Base-by-base conservation (phyloP, 306 rosid genomes). In the Prunus campanulata region DNA sequence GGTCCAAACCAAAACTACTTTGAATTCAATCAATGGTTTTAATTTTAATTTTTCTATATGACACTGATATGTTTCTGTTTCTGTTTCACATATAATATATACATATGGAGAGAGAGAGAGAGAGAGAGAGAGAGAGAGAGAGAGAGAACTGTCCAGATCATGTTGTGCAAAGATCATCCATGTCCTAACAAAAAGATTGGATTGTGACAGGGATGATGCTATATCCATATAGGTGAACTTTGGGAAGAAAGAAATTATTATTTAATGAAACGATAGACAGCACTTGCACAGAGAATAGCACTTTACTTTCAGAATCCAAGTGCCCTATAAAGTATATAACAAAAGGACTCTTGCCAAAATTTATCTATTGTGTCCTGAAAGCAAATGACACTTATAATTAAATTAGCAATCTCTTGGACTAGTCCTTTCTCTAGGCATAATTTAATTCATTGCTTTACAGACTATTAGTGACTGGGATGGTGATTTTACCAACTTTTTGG, bases 121-220 rank as follows among this genome's bases (percentile, higher is more conserved):
- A 24, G 25, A 24, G 42, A 6, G 42, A 5, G 20, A 20, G 20
- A 5, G 39, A 5, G 39, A 5, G 39, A 5, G 42, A 6, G 42
- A 6, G 42, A 6, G 44, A 39, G 44, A 7, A 4, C 44, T 39
- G 44, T 39, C 44, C 44, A 39, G 44, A 39, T 39, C 44, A 39
- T 7, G 9, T 39, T 39, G 44, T 39, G 44, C 9, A 7, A 39
- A 39, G 54, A 49, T 49, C 63, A 70, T 4, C 55, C n/a, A 81
- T 30, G 70, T 68, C 69, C 65, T 70, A 79, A 83, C 66, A 79
- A 83, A 83, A 63, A 84, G 64, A 77, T 74, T 42, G 72, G 92
- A 88, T 78, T 60, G 86, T 77, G 96, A 87, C 90, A 76, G 69
- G 76, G 74, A 78, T 82, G 86, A 76, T 75, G 70, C 71, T 49